Evolutionary conservation across 129 eudicot genomes (phyloP), one percentile per base, ranked within the genome.

Genomic region (Calendula officinalis): DNA sequence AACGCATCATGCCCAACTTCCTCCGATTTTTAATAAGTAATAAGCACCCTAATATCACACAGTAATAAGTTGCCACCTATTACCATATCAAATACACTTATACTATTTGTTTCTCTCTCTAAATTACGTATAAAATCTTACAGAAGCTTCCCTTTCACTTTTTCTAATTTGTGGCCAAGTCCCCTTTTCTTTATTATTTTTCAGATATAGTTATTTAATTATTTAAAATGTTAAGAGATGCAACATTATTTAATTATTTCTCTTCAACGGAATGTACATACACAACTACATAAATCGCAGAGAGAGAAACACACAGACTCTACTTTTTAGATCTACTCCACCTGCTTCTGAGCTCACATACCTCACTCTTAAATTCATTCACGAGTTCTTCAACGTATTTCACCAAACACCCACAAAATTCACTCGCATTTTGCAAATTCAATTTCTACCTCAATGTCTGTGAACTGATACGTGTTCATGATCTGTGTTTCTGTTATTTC

Each of bases 111-210:
- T n/a, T n/a, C n/a, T n/a, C n/a, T n/a, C n/a, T n/a, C n/a, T n/a
- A n/a, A 51, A 3, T 2, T 11, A 66, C 7, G 14, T 37, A 62
- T 5, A 57, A 62, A 75, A 69, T 57, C 80, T 39, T 53, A 46
- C 44, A 68, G 86, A 81, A 81, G 82, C 79, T 81, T 81, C 86
- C 70, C 56, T 42, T 38, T 27, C 46, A 67, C 65, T 62, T 51
- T 66, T 76, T 43, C 42, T 48, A 37, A 34, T 46, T 53, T 30
- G 42, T 70, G 57, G 16, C 32, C 39, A 69, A 68, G 16, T 13
- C 36, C 53, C 61, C 45, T 11, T 64, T 56, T 62, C 37, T 50
- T 39, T 60, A 66, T 50, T 43, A 45, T 48, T 49, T 56, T 42
- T 37, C 15, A 35, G 14, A 66, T 46, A 48, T 51, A 39, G 7